phyloP scores from a whole-genome alignment of 768 basidiomycete genomes.

The Gloeostereum incarnatum region DNA sequence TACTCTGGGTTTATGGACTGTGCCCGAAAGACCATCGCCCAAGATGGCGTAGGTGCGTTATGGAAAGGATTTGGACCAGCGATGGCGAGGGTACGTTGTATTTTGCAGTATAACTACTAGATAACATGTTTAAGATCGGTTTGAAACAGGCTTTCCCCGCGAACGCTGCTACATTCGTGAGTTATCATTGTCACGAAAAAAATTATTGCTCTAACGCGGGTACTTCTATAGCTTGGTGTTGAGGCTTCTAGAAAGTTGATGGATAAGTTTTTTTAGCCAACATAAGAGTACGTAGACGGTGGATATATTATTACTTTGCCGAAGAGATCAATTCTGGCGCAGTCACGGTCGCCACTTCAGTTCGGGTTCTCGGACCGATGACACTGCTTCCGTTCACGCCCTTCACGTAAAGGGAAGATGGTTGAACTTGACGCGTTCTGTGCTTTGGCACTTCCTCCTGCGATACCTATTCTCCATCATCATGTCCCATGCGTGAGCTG shows the following conservation, averaged over 20 bases:
- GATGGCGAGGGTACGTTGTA: conserved; percentile 72
- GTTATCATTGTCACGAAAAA: conserved; percentile 18
- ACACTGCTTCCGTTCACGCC: not conserved
- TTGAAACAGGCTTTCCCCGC: conserved; percentile 80
- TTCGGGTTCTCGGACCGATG: not conserved
- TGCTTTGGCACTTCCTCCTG: not conserved
- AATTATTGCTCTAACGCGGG: conserved; percentile 3
- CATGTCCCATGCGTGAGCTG: conserved; percentile 5
- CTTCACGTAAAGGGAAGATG: no score
- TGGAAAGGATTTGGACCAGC: conserved; percentile 99
- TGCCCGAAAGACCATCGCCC: conserved; percentile 81
- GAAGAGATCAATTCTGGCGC: not conserved
- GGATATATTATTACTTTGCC: no score
- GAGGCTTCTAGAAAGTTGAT: conserved; percentile 81
- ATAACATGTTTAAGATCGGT: not conserved
- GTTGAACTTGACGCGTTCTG: not conserved
- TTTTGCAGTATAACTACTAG: not conserved
- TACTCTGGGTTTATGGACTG: conserved; percentile 94
- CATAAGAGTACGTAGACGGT: not conserved
- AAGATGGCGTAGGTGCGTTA: conserved; percentile 77
- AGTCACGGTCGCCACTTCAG: not conserved
- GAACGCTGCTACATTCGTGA: conserved; percentile 89
- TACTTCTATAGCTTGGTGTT: conserved; percentile 66
- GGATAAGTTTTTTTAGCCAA: conserved; percentile 48
- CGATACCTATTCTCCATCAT: not conserved